Evolutionary conservation across 2,329 filamentous ascomycete genomes (phyloP).

Genomic region (Emericellopsis cladophorae): DNA sequence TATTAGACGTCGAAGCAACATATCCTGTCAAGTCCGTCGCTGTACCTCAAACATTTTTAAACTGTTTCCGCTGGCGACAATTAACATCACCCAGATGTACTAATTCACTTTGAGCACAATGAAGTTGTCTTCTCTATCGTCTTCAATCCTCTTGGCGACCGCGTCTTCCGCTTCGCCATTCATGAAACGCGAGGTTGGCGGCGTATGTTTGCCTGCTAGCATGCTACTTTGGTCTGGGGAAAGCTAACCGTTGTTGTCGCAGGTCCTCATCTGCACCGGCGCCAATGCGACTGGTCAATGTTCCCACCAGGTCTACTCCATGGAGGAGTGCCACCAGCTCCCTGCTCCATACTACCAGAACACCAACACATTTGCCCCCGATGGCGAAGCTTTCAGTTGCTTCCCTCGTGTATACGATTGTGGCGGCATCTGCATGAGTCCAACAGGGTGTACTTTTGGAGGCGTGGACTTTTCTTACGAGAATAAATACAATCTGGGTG

Average conservation of each 20-base stretch:
- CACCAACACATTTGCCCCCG: conserved; percentile 35
- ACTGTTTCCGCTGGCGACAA: neutral
- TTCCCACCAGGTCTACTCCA: conserved; percentile 25
- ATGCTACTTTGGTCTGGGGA: neutral
- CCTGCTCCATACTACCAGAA: conserved; percentile 24
- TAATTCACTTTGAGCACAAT: conserved; percentile 8
- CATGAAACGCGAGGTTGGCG: conserved; percentile 29
- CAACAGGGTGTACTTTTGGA: conserved; percentile 39
- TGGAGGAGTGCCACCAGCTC: conserved; percentile 33
- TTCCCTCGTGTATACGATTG: conserved; percentile 29
- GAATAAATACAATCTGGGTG: conserved; percentile 33
- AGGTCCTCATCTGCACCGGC: conserved; percentile 39
- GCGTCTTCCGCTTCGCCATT: conserved; percentile 15
- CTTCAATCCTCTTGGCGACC: conserved; percentile 7
- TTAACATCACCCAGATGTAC: too few relatives aligned
- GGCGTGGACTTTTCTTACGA: conserved; percentile 29
- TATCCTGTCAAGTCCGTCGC: too few relatives aligned
- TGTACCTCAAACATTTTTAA: neutral
- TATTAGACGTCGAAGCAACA: too few relatives aligned
- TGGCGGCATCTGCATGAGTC: conserved; percentile 31
- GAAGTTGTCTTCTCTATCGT: conserved; percentile 13
- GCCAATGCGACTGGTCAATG: conserved; percentile 35
- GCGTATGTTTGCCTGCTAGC: conserved; percentile 25
- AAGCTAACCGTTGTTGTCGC: neutral
- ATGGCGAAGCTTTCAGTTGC: conserved; percentile 34